Base-by-base conservation (phyloP, 805 yeast genomes). In the Lachancea quebecensis region DNA sequence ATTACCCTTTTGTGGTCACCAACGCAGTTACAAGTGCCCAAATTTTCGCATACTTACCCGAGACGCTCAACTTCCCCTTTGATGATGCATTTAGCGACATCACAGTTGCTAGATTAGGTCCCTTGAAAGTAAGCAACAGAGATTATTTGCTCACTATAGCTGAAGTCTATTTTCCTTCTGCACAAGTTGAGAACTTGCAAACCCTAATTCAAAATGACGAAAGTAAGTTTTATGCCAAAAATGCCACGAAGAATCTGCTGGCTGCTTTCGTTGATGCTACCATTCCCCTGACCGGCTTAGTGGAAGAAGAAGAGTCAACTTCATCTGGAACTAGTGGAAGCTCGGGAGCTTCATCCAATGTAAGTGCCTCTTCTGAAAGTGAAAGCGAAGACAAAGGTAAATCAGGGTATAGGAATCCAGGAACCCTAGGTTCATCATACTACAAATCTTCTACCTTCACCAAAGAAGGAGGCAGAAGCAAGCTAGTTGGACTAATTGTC, bases 1-100 rank as follows among this genome's bases (percentile, higher is more conserved):
- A 88, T 65, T 91, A 90, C 66, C 86, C 87, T 56, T 89, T 89
- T 53, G 85, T 93, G 52, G 93, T 78, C 50, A 82, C 72, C 53
- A 81, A 89, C 57, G 86, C 95, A 49, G 85, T 74, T 60, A 88
- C 99, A 51, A 85, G 95, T 53, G 85, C 79, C 32, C 95, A 83
- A 37, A 73, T 70, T 18, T 67, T 61, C 54, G 79, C 73, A 57
- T 89, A 81, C 64, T 73, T 93, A 57, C 97, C 98, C n/a, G 65
- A 65, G 32, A 85, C 83, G 12, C 69, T 91, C 46, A 66, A 71
- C 1, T 74, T 66, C 57, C 90, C 95, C 46, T 81, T 87, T 54
- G 60, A 67, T 11, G 56, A 62, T 28, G 35, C 45, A 3, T 41
- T 64, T 80, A 45, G 69, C 27, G 77, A 89, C 43, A 76, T 86